Evolutionary conservation across 768 basidiomycete genomes (phyloP), one percentile per base, ranked within the genome.

Genomic region (Pulveroboletus sp.): DNA sequence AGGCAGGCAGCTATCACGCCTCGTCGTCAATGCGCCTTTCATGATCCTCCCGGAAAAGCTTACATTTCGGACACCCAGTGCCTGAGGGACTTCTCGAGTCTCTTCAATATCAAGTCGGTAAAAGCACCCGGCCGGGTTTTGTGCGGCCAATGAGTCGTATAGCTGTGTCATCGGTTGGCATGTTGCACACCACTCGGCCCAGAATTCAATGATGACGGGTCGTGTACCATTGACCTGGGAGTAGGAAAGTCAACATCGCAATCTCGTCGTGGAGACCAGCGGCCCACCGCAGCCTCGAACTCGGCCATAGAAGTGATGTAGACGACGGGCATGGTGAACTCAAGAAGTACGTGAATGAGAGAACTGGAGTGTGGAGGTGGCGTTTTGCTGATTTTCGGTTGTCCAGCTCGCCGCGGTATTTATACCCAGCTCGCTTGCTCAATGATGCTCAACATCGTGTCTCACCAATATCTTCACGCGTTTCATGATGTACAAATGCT

Each of bases 21-120:
- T 11, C 29, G 30, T 53, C 10, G 45, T 65, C 37, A 63, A 27
- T 45, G 29, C 41, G 9, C 38, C 29, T 31, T 54, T 60, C 51
- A 44, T 54, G 50, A 50, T 61, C 49, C 51, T 41, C 43, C 38
- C 30, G 37, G 11, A 27, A 45, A 19, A 20, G 34, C 60, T 53
- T 45, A 65, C 62, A 26, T 41, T 55, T 34, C 57, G 64, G 50
- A 65, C 62, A 2, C 55, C 60, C 23, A 66, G 48, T 35, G 44
- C 64, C 40, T 32, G 38, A 6, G 60, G 47, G 19, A 65, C 53
- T 29, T 65, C 64, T 36, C 60, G 63, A 23, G 54, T 57, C 16
- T 65, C 64, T 29, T 65, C 64, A 19, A 50, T 55, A 55, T 65
- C 64, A n/a, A 65, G 62, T 44, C 64, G 64, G 54, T 67, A 67